Evolutionary conservation across 768 basidiomycete genomes (phyloP).

Genomic region (Auriculariales sp.): DNA sequence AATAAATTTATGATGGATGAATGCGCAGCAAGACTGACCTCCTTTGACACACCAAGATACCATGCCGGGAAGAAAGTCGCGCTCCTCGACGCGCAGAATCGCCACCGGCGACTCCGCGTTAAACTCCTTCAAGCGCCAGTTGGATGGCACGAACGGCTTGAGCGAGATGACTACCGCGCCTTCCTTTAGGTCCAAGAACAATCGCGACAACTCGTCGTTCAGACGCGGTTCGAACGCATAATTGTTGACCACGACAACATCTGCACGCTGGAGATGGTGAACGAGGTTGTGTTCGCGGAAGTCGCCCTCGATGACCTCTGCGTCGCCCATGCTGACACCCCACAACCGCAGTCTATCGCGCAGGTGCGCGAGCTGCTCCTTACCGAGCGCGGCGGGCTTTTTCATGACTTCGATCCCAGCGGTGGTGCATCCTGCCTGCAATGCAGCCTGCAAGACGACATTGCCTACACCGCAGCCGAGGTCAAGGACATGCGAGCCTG

Average conservation of each 20-base stretch:
- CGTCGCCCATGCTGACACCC: slow-evolving; percentile 64
- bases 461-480: slow-evolving; percentile 81
- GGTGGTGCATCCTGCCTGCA: slow-evolving; percentile 65
- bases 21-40: slow-evolving; percentile 1
- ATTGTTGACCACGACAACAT: slow-evolving; percentile 85
- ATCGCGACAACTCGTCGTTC: slow-evolving; percentile 73
- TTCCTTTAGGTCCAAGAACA: slow-evolving; percentile 90
- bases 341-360: slow-evolving; percentile 75
- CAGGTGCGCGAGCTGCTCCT: slow-evolving; percentile 61
- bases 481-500: slow-evolving; percentile 62
- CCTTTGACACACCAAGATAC: slow-evolving; percentile 59
- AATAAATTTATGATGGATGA: background rate
- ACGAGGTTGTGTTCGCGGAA: slow-evolving; percentile 62
- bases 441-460: slow-evolving; percentile 64
- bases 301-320: slow-evolving; percentile 73
- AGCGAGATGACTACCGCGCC: slow-evolving; percentile 83
- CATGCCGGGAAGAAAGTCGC: slow-evolving; percentile 50
- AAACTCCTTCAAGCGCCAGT: slow-evolving; percentile 69
- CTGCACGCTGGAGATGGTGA: slow-evolving; percentile 58
- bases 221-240: slow-evolving; percentile 62
- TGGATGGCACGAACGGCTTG: slow-evolving; percentile 66
- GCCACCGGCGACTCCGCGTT: slow-evolving; percentile 51
- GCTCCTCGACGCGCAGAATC: slow-evolving; percentile 66
- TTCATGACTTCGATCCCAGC: slow-evolving; percentile 73
- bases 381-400: slow-evolving; percentile 68